Evolutionary conservation across 352 stramenopile species (phyloP).

Genomic region (Phytophthora tubulina): DNA sequence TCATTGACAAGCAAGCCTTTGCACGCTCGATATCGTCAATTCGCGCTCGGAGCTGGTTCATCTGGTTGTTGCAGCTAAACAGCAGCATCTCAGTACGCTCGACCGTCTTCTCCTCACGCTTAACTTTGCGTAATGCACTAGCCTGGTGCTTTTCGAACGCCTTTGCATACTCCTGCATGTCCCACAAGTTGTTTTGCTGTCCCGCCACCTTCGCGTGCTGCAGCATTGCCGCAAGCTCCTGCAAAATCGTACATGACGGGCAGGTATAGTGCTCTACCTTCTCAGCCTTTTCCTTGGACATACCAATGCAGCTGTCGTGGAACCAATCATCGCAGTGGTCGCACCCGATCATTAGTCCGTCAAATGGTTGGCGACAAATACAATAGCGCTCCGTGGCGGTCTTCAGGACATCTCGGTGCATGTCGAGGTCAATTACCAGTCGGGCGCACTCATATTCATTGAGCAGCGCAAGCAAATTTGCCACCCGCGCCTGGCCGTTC

Average conservation of each 20-base stretch:
- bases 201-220: slow-evolving; percentile 48
- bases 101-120: slow-evolving; percentile 87
- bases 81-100: slow-evolving; percentile 82
- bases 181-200: slow-evolving; percentile 84
- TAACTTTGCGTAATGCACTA: slow-evolving; percentile 77
- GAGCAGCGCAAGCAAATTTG: slow-evolving; percentile 69
- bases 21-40: slow-evolving; percentile 83
- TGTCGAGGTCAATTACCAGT: slow-evolving; percentile 87
- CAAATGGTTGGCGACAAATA: slow-evolving; percentile 92
- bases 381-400: slow-evolving; percentile 93
- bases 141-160: slow-evolving; percentile 85
- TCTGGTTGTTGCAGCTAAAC: slow-evolving; percentile 84
- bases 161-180: slow-evolving; percentile 85
- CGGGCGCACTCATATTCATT: slow-evolving; percentile 85
- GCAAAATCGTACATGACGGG: slow-evolving; percentile 93
- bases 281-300: slow-evolving; percentile 94
- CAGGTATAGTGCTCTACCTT: slow-evolving; percentile 97
- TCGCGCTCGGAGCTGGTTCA: slow-evolving; percentile 73
- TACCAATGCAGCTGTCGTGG: slow-evolving; percentile 90
- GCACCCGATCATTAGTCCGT: slow-evolving; percentile 91
- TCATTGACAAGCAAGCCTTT: slow-evolving; percentile 63
- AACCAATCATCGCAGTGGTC: slow-evolving; percentile 92
- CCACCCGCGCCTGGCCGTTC: slow-evolving; percentile 79
- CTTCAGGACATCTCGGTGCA: slow-evolving; percentile 91
- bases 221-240: slow-evolving; percentile 82